phyloP scores from a whole-genome alignment of 139 green algal species.

The Micromonas pusilla region DNA sequence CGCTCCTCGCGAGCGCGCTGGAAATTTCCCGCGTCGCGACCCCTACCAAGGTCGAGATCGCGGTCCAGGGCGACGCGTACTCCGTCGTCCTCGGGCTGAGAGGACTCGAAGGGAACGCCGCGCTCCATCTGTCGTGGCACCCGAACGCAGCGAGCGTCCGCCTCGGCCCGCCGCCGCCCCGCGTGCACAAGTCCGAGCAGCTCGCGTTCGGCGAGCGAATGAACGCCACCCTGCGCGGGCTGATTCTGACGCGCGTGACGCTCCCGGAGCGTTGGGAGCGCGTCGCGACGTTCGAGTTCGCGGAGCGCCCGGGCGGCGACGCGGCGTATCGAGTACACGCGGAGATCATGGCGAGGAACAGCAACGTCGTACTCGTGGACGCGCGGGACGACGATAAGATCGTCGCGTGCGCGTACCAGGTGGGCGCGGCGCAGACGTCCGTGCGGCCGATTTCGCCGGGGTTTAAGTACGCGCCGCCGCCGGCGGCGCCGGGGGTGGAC shows the following conservation, averaged over 20 bases:
- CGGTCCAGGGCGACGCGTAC: not conserved
- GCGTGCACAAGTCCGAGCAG: not conserved
- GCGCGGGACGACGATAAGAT: not conserved
- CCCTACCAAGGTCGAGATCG: not conserved
- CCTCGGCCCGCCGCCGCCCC: not conserved
- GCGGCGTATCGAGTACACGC: not conserved
- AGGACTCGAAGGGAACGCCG: not conserved
- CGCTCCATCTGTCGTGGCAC: not conserved
- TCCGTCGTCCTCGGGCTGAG: not conserved
- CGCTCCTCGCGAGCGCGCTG: not conserved
- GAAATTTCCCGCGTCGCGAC: not conserved
- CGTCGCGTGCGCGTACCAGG: not conserved
- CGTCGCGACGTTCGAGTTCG: not conserved
- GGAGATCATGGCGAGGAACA: conserved; percentile 7
- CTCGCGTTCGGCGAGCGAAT: not conserved
- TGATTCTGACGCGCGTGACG: not conserved
- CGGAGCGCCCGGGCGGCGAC: not conserved
- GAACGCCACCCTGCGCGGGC: not conserved
- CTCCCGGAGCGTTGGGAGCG: not conserved
- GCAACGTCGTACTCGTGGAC: conserved; percentile 12
- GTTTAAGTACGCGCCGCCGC: not conserved
- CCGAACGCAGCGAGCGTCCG: not conserved
- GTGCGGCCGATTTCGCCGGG: not conserved
- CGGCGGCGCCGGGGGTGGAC: conserved; percentile 1
- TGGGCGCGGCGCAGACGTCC: not conserved